These are phyloP conservation scores for Xylariaceae sp. DNA, from an alignment of 2,329 filamentous ascomycete species.

Conservation along the genomic window DNA sequence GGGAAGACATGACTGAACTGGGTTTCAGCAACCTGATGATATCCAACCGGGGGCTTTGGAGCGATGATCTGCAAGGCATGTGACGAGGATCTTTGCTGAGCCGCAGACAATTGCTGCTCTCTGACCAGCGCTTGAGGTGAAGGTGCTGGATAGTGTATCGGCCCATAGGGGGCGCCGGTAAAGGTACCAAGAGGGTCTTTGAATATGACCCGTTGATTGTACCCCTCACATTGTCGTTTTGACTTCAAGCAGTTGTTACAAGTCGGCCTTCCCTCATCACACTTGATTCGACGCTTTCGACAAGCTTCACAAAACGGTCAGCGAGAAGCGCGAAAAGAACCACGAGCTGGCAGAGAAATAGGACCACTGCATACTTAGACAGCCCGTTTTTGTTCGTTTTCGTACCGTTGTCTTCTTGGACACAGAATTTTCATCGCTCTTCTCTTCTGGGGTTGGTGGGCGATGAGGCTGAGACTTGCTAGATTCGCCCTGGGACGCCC, in stretches of 20 bases:
- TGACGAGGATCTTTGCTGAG: conserved; percentile 43
- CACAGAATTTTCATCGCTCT: conserved; percentile 45
- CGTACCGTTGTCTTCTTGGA: conserved; percentile 54
- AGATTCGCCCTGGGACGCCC: conserved; percentile 25
- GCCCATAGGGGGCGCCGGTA: conserved; percentile 50
- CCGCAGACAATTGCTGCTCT: conserved; percentile 46
- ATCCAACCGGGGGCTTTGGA: conserved; percentile 52
- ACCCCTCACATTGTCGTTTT: conserved; percentile 81
- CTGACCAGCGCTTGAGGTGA: conserved; percentile 50
- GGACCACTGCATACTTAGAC: conserved; percentile 70
- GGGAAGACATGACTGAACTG: conserved; percentile 36
- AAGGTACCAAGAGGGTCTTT: conserved; percentile 70
- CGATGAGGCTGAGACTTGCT: conserved; percentile 36
- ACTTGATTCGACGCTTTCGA: conserved; percentile 93
- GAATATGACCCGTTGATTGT: conserved; percentile 79
- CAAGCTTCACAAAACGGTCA: conserved; percentile 62
- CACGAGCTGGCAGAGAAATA: conserved; percentile 7
- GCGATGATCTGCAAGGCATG: conserved; percentile 52
- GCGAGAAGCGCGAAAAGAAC: conserved; percentile 18
- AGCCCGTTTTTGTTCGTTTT: conserved; percentile 89
- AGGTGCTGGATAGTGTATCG: conserved; percentile 49
- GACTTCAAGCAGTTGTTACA: conserved; percentile 88
- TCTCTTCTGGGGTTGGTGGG: conserved; percentile 36
- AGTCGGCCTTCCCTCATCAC: conserved; percentile 83
- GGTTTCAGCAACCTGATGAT: conserved; percentile 35